Evolutionary conservation across 2,329 filamentous ascomycete species (phyloP).

Genomic region (Ilyonectria robusta): DNA sequence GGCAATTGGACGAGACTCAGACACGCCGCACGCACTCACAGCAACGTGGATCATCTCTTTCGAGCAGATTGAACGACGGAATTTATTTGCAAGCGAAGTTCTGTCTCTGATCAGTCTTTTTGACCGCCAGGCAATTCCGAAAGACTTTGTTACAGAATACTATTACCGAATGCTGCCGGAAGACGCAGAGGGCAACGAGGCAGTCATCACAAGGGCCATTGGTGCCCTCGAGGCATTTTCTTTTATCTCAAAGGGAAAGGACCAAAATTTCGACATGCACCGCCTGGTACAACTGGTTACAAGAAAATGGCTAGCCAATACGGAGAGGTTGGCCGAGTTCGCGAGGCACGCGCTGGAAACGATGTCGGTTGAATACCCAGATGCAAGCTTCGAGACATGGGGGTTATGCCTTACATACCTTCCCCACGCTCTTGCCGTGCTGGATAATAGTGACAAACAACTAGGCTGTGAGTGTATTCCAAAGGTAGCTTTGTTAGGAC

Average conservation of each 20-base stretch:
- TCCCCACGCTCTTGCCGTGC: slow-evolving; percentile 43
- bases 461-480: slow-evolving; percentile 27
- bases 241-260: slow-evolving; percentile 5
- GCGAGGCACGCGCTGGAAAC: slow-evolving; percentile 36
- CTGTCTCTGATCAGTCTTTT: slow-evolving; percentile 53
- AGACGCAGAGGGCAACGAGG: not conserved
- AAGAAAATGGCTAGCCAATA: slow-evolving; percentile 14
- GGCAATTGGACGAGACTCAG: slow-evolving; percentile 46
- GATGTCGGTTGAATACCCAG: slow-evolving; percentile 38
- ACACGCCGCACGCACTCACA: slow-evolving; percentile 43
- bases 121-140: slow-evolving; percentile 49
- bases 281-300: slow-evolving; percentile 29
- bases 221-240: slow-evolving; percentile 49
- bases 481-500: not conserved
- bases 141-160: slow-evolving; percentile 40
- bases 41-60: slow-evolving; percentile 52
- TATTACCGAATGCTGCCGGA: not conserved
- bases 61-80: slow-evolving; percentile 48
- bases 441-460: slow-evolving; percentile 18
- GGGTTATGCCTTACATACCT: slow-evolving; percentile 34
- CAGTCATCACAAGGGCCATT: slow-evolving; percentile 34
- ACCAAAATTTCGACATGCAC: slow-evolving; percentile 29
- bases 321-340: not conserved
- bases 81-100: slow-evolving; percentile 45
- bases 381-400: slow-evolving; percentile 15